Evolutionary conservation across 495 filamentous ascomycete species (phyloP).

Genomic region (Podospora pseudoanserina): DNA sequence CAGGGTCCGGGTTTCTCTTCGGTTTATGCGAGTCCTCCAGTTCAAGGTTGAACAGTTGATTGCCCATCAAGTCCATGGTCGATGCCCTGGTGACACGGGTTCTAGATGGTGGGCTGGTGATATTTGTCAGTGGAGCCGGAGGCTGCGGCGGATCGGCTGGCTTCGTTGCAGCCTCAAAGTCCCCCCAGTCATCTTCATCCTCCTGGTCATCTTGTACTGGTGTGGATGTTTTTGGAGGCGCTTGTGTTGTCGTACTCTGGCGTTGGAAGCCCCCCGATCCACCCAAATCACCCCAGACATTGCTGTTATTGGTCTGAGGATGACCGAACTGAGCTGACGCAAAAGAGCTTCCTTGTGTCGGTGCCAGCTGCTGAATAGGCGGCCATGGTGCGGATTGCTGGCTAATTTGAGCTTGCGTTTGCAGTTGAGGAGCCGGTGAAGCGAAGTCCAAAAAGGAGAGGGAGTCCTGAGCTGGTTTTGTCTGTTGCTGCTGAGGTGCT

Average conservation of each 20-base stretch:
- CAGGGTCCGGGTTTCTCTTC: conserved; percentile 32
- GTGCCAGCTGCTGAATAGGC: conserved; percentile 15
- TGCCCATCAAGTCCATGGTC: conserved; percentile 44
- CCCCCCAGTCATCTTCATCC: conserved; percentile 73
- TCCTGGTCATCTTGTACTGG: conserved; percentile 38
- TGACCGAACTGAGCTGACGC: conserved; percentile 12
- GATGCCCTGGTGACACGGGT: conserved; percentile 37
- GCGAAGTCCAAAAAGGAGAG: conserved; percentile 21
- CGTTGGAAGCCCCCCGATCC: conserved; percentile 17
- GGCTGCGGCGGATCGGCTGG: conserved; percentile 13
- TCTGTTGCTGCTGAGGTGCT: conserved; percentile 28
- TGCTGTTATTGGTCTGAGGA: conserved; percentile 8
- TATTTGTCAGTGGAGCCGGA: not conserved
- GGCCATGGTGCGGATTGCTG: conserved; percentile 26
- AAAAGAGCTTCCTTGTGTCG: conserved; percentile 19
- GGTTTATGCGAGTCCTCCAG: conserved; percentile 17
- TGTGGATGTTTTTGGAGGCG: not conserved
- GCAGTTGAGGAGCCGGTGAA: conserved; percentile 16
- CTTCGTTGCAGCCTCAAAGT: conserved; percentile 59
- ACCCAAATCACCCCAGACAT: conserved; percentile 23
- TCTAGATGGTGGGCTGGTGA: conserved; percentile 15
- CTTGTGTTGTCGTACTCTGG: not conserved
- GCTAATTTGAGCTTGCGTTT: conserved; percentile 9
- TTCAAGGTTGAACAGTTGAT: conserved; percentile 40
- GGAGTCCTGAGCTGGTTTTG: conserved; percentile 19